Conservation (phyloP, 1,284 basidiomycete species). For the Naganishia albida region DNA sequence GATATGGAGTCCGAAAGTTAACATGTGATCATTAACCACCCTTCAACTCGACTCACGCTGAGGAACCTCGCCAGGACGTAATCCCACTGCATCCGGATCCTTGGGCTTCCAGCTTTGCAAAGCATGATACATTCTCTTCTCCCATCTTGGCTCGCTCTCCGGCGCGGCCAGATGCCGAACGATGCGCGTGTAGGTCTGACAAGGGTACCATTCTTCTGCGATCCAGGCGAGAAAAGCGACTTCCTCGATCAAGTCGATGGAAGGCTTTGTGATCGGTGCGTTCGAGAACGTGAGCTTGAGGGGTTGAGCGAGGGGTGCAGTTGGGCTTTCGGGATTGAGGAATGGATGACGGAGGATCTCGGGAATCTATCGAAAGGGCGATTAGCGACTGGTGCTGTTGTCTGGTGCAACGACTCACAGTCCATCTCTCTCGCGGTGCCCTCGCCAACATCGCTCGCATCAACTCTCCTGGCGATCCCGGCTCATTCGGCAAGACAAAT, state of each 20-base stretch:
- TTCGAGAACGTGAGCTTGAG: conserved; percentile 33
- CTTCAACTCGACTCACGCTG: conserved; percentile 1
- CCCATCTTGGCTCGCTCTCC: conserved; percentile 43
- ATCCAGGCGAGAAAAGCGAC: conserved; percentile 48
- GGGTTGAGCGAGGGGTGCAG: conserved; percentile 36
- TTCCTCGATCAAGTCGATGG: conserved; percentile 40
- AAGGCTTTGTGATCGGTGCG: conserved; percentile 34
- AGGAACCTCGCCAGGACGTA: conserved; percentile 22
- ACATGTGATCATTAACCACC: too few relatives aligned
- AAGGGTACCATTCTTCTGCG: conserved; percentile 41
- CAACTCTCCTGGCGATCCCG: conserved; percentile 36
- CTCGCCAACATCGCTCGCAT: conserved; percentile 44
- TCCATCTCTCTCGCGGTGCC: conserved; percentile 41
- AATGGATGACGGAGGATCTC: conserved; percentile 47
- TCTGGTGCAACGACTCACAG: conserved; percentile 39
- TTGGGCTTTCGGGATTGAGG: conserved; percentile 36
- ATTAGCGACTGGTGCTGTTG: background rate
- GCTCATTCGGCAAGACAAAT: conserved; percentile 36
- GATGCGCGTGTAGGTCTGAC: conserved; percentile 40
- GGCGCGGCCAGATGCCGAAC: conserved; percentile 37
- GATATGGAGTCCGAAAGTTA: background rate
- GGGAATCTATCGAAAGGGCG: conserved; percentile 38
- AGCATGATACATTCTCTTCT: conserved; percentile 40
- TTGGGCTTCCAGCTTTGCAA: conserved; percentile 33
- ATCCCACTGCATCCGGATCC: conserved; percentile 33